Percentiles rank a stretch among this genome's conserved stretches.
Evolutionary conservation across 768 basidiomycete species (phyloP).

Genomic region (Chlorophyllum brunneum): DNA sequence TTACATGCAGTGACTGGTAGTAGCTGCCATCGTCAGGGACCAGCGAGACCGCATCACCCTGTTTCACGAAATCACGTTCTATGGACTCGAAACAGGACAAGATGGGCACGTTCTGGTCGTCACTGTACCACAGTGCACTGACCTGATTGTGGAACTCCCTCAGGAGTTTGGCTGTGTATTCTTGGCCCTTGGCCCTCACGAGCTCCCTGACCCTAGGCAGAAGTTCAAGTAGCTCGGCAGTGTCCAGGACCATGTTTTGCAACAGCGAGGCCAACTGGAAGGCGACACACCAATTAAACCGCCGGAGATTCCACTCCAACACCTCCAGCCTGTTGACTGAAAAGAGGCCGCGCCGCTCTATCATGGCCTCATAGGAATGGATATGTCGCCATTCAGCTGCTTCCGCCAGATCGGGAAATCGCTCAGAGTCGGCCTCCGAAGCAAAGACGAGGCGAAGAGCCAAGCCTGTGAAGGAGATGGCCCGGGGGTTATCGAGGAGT

Average conservation of each 20-base stretch:
- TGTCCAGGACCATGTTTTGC: conserved; percentile 39
- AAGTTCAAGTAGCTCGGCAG: conserved; percentile 45
- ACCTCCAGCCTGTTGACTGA: conserved; percentile 27
- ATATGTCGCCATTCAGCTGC: conserved; percentile 35
- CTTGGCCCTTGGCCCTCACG: conserved; percentile 24
- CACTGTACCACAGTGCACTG: conserved; percentile 23
- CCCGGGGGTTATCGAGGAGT: conserved; percentile 23
- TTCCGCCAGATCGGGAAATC: conserved; percentile 35
- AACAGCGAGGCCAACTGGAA: conserved; percentile 55
- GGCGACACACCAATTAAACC: conserved; percentile 46
- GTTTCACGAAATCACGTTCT: conserved; percentile 22
- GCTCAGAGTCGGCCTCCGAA: conserved; percentile 26
- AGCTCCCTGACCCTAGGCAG: conserved; percentile 30
- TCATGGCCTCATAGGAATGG: conserved; percentile 30
- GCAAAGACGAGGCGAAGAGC: conserved; percentile 48
- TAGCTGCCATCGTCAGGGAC: conserved; percentile 29
- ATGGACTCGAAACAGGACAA: conserved; percentile 26
- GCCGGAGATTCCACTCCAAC: conserved; percentile 29
- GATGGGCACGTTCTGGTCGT: conserved; percentile 24
- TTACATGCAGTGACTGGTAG: conserved; percentile 27
- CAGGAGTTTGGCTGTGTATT: conserved; percentile 37
- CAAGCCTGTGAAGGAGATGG: conserved; percentile 54
- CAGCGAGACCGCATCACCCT: conserved; percentile 20
- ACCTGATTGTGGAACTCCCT: conserved; percentile 30
- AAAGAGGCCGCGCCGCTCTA: conserved; percentile 43